Base-by-base conservation (phyloP, 371 early-diverging fungal genomes). In the Apophysomyces variabilis region DNA sequence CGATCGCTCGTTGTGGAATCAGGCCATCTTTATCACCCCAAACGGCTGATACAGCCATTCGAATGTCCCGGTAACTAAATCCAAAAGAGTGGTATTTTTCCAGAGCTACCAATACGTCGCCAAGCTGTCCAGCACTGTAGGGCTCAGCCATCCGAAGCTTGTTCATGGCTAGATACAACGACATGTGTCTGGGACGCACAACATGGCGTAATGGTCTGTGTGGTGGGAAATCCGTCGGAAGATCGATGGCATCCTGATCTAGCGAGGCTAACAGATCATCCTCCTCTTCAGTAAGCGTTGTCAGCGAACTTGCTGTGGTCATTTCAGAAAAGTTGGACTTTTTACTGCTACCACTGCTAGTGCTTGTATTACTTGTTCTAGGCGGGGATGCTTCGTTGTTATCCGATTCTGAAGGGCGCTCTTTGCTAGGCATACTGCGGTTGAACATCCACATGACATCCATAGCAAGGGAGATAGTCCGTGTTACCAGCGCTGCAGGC, bases 21-120 rank as follows among this genome's bases (percentile, higher is more conserved):
- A 83, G 57, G 0, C 71, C 74, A 60, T 83, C 84, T 47, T 80
- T 75, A 59, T 83, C 84, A n/a, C 84, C 84, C 84, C 84, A 83
- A 0, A 83, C 81, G 11, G 80, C 84, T 3, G 81, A 76, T 1
- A 83, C 75, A 7, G 81, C 60, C 5, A 66, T 67, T 35, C 66
- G 72, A 7, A 80, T 66, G 26, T 80, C 81, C 1, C 74, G 67
- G 58, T 79, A 83, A 45, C 66, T 79, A 68, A 83, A 83, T 5
- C 84, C 84, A 66, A 83, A 83, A 9, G 58, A 9, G 46, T 83
- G 76, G 35, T 83, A 79, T 58, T 83, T 83, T 44, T 83, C 84
- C 38, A 83, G 66, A 1, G 84, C 84, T 3, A 83, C 75, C 60
- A 83, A 64, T 7, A 79, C 75, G 66, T 83, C 84, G 16, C 76